Evolutionary conservation across 805 yeast genomes (phyloP), one percentile per base, ranked within the genome.

Genomic region (Hanseniaspora occidentalis): DNA sequence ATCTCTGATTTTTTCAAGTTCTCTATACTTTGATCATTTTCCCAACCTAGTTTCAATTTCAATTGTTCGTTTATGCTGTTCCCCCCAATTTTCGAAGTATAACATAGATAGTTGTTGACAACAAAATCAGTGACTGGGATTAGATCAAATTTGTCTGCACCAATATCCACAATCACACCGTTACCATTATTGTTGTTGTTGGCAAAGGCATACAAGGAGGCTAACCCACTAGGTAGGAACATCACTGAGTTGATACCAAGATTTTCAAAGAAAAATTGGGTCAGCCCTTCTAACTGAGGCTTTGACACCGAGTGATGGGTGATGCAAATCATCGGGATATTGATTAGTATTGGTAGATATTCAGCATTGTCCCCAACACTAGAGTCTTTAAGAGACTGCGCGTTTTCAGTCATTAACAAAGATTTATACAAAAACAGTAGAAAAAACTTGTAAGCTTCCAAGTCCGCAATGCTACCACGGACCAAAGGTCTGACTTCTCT

Each of bases 111-210:
- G 23, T 69, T 67, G 40, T 79, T 61, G 5, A 74, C 69, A 43
- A 77, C 76, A 51, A 74, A 84, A 46, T 83, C 92, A 23, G 82
- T 59, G n/a, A 89, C 73, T 2, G 95, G 92, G 10, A 78, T 68
- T 19, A 89, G 67, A 54, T 85, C 95, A 2, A 86, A 75, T 48
- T 79, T 73, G 19, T 77, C 73, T 46, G 66, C 64, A 16, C 96
- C 96, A 36, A 89, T 69, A 57, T 89, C 95, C 33, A 89, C 74
- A 14, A 89, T 81, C 27, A 81, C 62, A 1, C 86, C 70, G 45
- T 77, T 81, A n/a, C 36, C 36, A 19, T 14, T 10, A 19, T 20
- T 33, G 18, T 29, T 29, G 18, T 29, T 29, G 33, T 29, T 29
- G n/a, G 33, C 33, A 14, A 29, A 29, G 0, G 96, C 89, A 58